Evolutionary conservation across 768 basidiomycete species (phyloP).

Genomic region (Mycena sanguinolenta): DNA sequence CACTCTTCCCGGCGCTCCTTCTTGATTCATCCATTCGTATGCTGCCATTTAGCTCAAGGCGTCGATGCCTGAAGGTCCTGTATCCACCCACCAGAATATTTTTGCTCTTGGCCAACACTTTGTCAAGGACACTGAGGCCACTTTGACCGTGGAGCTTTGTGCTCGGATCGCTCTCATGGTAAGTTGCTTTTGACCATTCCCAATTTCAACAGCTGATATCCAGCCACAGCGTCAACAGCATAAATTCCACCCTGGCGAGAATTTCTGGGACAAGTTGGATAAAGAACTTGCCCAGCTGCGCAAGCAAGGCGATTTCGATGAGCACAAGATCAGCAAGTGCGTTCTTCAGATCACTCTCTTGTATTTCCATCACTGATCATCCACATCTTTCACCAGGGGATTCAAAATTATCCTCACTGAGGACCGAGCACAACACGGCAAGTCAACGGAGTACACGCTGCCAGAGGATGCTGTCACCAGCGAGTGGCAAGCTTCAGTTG

Average conservation of each 20-base stretch:
- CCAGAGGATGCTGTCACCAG: conserved; percentile 8
- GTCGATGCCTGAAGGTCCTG: not conserved
- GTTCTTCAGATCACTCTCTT: not conserved
- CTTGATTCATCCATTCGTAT: no score
- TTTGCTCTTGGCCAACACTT: conserved; percentile 10
- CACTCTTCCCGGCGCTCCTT: not conserved
- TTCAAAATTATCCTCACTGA: not conserved
- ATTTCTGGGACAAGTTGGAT: conserved; percentile 12
- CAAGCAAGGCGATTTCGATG: not conserved
- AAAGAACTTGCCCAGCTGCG: not conserved
- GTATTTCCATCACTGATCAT: no score
- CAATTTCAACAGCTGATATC: no score
- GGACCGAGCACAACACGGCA: not conserved
- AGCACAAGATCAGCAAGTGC: not conserved
- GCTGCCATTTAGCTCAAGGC: not conserved
- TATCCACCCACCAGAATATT: not conserved
- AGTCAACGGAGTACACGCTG: not conserved
- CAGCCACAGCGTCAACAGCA: not conserved
- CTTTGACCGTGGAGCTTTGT: not conserved
- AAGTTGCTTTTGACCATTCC: not conserved
- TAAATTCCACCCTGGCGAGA: not conserved
- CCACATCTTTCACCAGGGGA: not conserved
- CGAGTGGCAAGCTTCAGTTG: not conserved
- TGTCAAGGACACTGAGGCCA: conserved; percentile 3
- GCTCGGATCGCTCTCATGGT: conserved; percentile 19